Evolutionary conservation across 345 rosid species (phyloP), one percentile per base, ranked within the genome.

Genomic region (Boechera stricta): DNA sequence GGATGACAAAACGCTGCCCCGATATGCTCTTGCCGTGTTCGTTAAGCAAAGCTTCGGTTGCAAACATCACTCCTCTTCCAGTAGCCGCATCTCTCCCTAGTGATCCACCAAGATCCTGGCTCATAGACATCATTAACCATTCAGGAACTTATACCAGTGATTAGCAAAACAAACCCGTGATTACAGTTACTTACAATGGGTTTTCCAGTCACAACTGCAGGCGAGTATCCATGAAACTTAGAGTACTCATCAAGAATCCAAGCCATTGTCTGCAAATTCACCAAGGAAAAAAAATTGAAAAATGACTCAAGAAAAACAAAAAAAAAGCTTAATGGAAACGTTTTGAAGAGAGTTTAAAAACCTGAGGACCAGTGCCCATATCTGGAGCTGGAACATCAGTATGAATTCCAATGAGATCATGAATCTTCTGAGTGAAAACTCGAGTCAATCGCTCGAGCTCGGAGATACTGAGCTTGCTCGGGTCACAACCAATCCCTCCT

Each of bases 61-160:
- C 98, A 69, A 91, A 95, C 62, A 95, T 90, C 26, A 92, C 98
- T 73, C 99, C 98, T 76, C 98, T 69, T 58, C 99, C 99, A 1
- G 99, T 92, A 10, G 98, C 99, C 6, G 98, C 99, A 63, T 92
- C 98, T 86, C 99, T 83, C 33, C 99, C 99, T 3, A 92, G 84
- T 18, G 99, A 95, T 15, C 99, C 98, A 56, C 99, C 99, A 24
- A 95, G 97, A 87, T 92, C 98, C 98, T 95, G 35, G 28, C 54
- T 65, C 77, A 60, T 0, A 61, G 31, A 33, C 63, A 72, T 36
- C 56, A 38, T 24, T 6, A 0, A 44, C 36, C 64, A 73, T 13
- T 63, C 72, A 48, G 33, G 3, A 36, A 58, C 4, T 7, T 24
- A 28, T 18, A 45, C 0, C 48, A 48, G 16, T 45, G 41, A 71